A percentile compares a stretch with the other conserved stretches of the same genome.
Conservation (phyloP, 306 rosid genomes). For the Ceratonia siliqua region DNA sequence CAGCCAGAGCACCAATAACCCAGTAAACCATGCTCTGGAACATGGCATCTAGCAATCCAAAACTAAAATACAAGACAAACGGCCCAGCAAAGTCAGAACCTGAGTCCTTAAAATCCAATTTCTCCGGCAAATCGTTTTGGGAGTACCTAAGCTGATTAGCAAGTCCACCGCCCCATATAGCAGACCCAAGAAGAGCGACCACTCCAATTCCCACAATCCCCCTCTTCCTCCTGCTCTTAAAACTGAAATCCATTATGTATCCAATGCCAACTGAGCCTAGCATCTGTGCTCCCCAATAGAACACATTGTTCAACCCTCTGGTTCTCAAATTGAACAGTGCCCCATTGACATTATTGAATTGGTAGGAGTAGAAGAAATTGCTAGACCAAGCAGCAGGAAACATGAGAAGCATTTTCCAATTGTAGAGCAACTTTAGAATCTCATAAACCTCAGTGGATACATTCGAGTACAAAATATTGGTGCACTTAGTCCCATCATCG, state of each 20-base stretch:
- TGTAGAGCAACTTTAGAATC: constrained; percentile 53
- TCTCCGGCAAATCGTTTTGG: constrained; percentile 3
- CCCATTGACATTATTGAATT: constrained; percentile 78
- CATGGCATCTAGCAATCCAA: constrained; percentile 92
- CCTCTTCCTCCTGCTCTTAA: constrained; percentile 68
- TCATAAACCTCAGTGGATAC: constrained; percentile 49
- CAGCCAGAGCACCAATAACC: constrained; percentile 86
- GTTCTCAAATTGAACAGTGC: constrained; percentile 74
- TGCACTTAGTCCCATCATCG: constrained; percentile 68
- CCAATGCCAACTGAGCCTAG: constrained; percentile 81
- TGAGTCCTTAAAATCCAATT: constrained; percentile 68
- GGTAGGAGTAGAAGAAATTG: constrained; percentile 81
- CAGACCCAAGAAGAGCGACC: constrained; percentile 61
- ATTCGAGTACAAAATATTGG: constrained; percentile 61
- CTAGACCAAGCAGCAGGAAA: constrained; percentile 86
- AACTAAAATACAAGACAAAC: constrained; percentile 69
- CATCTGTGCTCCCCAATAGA: constrained; percentile 98
- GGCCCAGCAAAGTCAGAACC: constrained; percentile 69
- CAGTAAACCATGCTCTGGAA: constrained; percentile 83
- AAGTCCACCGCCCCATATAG: constrained; percentile 78
- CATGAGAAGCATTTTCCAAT: constrained; percentile 83
- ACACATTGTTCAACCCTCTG: constrained; percentile 85
- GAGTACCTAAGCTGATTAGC: constrained; percentile 66
- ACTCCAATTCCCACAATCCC: constrained; percentile 63
- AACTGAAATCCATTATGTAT: constrained; percentile 77